These are phyloP conservation scores for Baorangia bicolor DNA, from an alignment of 768 basidiomycete species.

Conservation along the genomic window DNA sequence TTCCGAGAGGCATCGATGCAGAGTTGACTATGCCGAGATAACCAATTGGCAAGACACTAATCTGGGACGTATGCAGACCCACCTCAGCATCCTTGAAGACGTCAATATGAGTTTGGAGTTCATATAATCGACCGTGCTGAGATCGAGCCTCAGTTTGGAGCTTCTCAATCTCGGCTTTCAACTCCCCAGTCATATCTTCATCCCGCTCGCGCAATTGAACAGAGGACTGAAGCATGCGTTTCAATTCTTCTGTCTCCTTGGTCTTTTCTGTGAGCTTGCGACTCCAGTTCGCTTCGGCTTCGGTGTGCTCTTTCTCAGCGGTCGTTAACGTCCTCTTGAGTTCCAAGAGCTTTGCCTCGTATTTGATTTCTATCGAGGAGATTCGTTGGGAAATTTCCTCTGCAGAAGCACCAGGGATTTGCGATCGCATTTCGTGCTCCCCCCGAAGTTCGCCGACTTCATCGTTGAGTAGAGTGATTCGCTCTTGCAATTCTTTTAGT, in stretches of 20 bases:
- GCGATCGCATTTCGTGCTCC: constrained; percentile 48
- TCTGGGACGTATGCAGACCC: constrained; percentile 12
- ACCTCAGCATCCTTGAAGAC: constrained; percentile 65
- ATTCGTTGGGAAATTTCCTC: constrained; percentile 74
- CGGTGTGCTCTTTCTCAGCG: constrained; percentile 81
- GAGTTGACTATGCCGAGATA: constrained; percentile 38
- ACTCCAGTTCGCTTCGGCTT: constrained; percentile 89
- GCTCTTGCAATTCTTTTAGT: constrained; percentile 76
- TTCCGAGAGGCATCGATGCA: constrained; percentile 49
- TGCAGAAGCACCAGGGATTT: constrained; percentile 45
- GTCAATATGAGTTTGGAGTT: constrained; percentile 50
- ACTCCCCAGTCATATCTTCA: constrained; percentile 46
- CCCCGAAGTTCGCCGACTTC: constrained; percentile 65
- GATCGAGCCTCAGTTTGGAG: constrained; percentile 48
- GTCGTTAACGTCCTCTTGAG: constrained; percentile 59
- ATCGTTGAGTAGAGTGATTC: constrained; percentile 65
- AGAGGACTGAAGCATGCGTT: constrained; percentile 53
- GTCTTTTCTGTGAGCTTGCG: constrained; percentile 76
- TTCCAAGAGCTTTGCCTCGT: constrained; percentile 74
- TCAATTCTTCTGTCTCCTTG: constrained; percentile 73
- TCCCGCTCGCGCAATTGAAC: constrained; percentile 61
- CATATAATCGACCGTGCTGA: constrained; percentile 53
- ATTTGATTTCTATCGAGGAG: constrained; percentile 70
- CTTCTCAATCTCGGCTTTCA: constrained; percentile 56
- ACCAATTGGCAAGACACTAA: not conserved